phyloP scores from a whole-genome alignment of 1,139 yeast species.

The Protomyces macrosporus region DNA sequence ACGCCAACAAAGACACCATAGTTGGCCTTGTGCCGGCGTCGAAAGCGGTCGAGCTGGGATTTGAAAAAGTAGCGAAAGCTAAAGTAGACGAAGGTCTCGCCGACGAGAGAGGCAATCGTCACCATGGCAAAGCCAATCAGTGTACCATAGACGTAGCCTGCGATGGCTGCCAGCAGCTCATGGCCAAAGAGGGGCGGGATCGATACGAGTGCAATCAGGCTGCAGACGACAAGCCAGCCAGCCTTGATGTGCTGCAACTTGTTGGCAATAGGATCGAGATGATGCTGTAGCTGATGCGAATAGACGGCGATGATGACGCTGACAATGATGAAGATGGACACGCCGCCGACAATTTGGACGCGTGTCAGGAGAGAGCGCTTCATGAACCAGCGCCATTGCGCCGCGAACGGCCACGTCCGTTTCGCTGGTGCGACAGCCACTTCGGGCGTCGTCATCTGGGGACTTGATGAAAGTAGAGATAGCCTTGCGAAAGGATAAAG shows the following conservation, averaged over 20 bases:
- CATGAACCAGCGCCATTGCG: background rate
- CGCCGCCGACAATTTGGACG: background rate
- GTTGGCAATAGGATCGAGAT: conserved; percentile 16
- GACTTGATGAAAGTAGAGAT: background rate
- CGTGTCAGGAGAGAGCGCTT: background rate
- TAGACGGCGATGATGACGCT: background rate
- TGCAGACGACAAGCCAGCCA: conserved; percentile 15
- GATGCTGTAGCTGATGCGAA: conserved; percentile 2
- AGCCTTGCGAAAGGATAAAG: too few species aligned
- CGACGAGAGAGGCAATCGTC: conserved; percentile 18
- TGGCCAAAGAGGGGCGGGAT: conserved; percentile 28
- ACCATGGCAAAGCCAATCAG: conserved; percentile 16
- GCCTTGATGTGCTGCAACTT: conserved; percentile 12
- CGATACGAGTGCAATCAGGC: conserved; percentile 23
- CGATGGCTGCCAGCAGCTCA: conserved; percentile 24
- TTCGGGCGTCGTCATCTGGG: background rate
- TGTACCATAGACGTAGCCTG: conserved; percentile 25
- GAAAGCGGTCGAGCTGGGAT: conserved; percentile 16
- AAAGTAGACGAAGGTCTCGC: conserved; percentile 25
- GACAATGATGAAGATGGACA: background rate
- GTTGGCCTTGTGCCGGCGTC: conserved; percentile 12
- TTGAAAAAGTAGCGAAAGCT: conserved; percentile 24
- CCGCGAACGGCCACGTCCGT: background rate
- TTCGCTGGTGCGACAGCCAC: background rate
- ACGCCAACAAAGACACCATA: conserved; percentile 27